Evolutionary conservation across 2,329 filamentous ascomycete species (phyloP).

Genomic region (Nemania bipapillata): DNA sequence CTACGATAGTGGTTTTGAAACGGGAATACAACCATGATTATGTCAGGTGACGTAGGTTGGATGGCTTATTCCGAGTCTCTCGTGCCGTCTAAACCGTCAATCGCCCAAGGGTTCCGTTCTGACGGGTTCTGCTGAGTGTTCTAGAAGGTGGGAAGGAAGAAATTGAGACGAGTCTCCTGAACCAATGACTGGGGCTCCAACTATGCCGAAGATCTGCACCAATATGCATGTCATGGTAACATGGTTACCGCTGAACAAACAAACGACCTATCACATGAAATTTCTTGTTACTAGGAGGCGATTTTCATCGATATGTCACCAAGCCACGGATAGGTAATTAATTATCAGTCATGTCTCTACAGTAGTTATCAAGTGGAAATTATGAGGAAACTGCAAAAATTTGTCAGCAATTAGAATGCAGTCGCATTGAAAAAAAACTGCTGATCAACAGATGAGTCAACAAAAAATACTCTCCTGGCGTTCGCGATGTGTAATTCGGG

Average conservation of each 20-base stretch:
- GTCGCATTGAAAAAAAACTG: background rate
- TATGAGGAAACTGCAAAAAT: constrained; percentile 5
- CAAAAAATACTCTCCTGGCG: background rate
- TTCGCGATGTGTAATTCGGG: constrained; percentile 23
- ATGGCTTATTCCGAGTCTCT: background rate
- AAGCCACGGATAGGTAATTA: background rate
- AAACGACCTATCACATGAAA: constrained; percentile 8
- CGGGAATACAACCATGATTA: constrained; percentile 11
- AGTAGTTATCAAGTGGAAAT: background rate
- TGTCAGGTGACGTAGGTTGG: constrained; percentile 31
- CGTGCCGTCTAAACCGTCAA: background rate
- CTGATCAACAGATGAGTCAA: constrained; percentile 22
- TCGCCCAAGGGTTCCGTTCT: background rate
- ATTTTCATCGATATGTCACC: background rate
- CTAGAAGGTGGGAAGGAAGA: constrained; percentile 16
- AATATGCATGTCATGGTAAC: constrained; percentile 25
- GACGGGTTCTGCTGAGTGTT: background rate
- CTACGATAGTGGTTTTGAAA: constrained; percentile 19
- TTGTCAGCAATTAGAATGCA: constrained; percentile 29
- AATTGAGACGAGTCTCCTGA: background rate
- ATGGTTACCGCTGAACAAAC: constrained; percentile 3
- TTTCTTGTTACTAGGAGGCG: constrained; percentile 5
- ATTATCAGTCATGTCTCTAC: background rate
- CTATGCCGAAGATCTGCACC: constrained; percentile 21
- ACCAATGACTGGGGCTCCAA: constrained; percentile 26